These are phyloP conservation scores for Suillus subaureus DNA, from an alignment of 768 basidiomycete species.

Conservation along the genomic window DNA sequence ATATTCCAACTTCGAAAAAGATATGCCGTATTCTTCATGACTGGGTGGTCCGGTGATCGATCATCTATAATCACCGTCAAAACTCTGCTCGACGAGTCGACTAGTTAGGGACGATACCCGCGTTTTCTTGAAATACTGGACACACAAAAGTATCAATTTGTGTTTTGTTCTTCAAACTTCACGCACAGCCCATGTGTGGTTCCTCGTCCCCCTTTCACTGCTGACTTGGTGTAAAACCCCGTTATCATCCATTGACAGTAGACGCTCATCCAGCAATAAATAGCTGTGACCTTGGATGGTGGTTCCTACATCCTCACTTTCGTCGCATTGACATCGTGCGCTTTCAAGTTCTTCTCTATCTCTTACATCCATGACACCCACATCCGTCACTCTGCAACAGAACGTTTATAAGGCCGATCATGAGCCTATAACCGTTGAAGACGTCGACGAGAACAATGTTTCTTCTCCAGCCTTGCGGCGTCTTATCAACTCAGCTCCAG, in stretches of 20 bases:
- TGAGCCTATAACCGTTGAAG: constrained; percentile 30
- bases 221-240: constrained; percentile 2
- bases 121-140: too few relatives aligned
- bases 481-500: constrained; percentile 31
- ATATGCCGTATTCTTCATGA: too few relatives aligned
- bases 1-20: too few relatives aligned
- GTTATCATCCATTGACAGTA: constrained; percentile 3
- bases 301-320: constrained; percentile 3
- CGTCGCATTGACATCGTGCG: neutral
- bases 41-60: too few relatives aligned
- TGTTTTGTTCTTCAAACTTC: neutral
- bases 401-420: constrained; percentile 33
- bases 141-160: too few relatives aligned
- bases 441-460: constrained; percentile 30
- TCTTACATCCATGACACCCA: constrained; percentile 6
- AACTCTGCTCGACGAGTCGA: too few relatives aligned
- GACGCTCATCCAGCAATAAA: constrained; percentile 10
- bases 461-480: constrained; percentile 22
- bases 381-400: constrained; percentile 33
- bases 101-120: too few relatives aligned
- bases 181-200: neutral
- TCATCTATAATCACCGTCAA: too few relatives aligned
- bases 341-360: neutral
- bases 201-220: neutral
- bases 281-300: neutral